phyloP scores from a whole-genome alignment of 1,139 yeast genomes.

The Blastobotrys persicus region DNA sequence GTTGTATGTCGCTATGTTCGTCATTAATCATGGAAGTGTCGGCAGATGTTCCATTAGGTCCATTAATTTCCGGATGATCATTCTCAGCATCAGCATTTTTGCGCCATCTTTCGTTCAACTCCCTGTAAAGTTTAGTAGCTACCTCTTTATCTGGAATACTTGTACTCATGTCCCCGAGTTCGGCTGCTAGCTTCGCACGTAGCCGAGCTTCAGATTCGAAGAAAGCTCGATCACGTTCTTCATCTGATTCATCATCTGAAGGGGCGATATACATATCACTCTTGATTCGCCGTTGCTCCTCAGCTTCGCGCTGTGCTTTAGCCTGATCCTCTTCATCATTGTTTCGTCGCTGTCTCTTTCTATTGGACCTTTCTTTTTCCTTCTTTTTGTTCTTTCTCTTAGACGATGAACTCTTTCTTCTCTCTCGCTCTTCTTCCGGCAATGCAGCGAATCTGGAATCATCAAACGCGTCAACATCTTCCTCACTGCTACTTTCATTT shows the following conservation, averaged over 20 bases:
- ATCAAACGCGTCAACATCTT: conserved; percentile 19
- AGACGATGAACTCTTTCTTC: conserved; percentile 11
- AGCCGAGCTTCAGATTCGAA: conserved; percentile 50
- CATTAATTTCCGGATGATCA: too few species aligned
- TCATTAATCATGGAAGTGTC: too few species aligned
- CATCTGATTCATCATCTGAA: conserved; percentile 69
- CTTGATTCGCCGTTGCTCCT: conserved; percentile 18
- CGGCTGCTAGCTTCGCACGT: conserved; percentile 6
- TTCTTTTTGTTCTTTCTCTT: conserved; percentile 10
- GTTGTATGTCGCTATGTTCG: neutral
- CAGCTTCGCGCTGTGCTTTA: neutral
- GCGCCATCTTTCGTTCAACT: conserved; percentile 2
- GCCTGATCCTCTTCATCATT: conserved; percentile 17
- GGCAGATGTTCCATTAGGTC: too few species aligned
- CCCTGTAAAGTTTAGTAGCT: conserved; percentile 14
- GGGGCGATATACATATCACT: conserved; percentile 53
- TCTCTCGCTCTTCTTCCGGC: conserved; percentile 18
- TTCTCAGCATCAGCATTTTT: conserved; percentile 12
- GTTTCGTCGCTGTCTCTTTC: conserved; percentile 8
- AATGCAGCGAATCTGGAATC: conserved; percentile 25
- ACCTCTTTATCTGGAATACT: conserved; percentile 2
- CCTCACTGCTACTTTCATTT: conserved; percentile 13
- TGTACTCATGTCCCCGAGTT: conserved; percentile 2
- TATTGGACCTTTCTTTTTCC: conserved; percentile 12
- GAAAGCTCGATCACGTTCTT: conserved; percentile 52